Percentiles rank a stretch among this genome's conserved stretches.
Evolutionary conservation across 148 eudicot genomes (phyloP).

Genomic region (Silene uniflora): DNA sequence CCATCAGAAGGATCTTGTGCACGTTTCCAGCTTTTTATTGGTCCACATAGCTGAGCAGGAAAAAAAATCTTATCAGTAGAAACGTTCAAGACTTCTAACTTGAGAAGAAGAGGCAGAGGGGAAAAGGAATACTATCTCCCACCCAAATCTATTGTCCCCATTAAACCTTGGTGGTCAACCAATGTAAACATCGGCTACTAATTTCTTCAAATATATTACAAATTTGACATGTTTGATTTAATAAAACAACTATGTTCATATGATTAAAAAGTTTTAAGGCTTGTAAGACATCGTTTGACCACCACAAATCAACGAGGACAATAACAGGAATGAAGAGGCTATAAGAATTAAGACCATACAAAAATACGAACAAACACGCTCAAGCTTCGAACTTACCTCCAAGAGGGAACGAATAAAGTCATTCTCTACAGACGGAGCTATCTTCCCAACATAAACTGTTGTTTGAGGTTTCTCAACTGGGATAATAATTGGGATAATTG

Average conservation of each 20-base stretch:
- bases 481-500: slow-evolving; percentile 47
- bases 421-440: slow-evolving; percentile 77
- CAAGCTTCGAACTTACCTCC: slow-evolving; percentile 45
- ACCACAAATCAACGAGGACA: neutral
- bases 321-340: neutral
- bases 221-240: neutral
- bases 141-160: neutral
- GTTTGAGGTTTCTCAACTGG: slow-evolving; percentile 80
- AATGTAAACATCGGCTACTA: neutral
- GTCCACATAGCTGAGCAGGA: slow-evolving; percentile 79
- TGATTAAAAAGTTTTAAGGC: neutral
- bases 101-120: neutral
- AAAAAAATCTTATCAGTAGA: slow-evolving; percentile 16
- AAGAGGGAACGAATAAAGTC: slow-evolving; percentile 83
- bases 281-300: neutral
- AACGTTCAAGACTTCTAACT: neutral
- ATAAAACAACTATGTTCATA: neutral
- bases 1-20: slow-evolving; percentile 83
- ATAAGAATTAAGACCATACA: neutral
- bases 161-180: neutral
- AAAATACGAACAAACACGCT: neutral
- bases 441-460: slow-evolving; percentile 90
- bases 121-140: slow-evolving; percentile 2
- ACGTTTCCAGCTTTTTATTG: slow-evolving; percentile 95
- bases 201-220: too few species aligned